A percentile compares a stretch with the other conserved stretches of the same genome.
Evolutionary conservation across 768 basidiomycete species (phyloP).

Genomic region (Lentinus tigrinus): DNA sequence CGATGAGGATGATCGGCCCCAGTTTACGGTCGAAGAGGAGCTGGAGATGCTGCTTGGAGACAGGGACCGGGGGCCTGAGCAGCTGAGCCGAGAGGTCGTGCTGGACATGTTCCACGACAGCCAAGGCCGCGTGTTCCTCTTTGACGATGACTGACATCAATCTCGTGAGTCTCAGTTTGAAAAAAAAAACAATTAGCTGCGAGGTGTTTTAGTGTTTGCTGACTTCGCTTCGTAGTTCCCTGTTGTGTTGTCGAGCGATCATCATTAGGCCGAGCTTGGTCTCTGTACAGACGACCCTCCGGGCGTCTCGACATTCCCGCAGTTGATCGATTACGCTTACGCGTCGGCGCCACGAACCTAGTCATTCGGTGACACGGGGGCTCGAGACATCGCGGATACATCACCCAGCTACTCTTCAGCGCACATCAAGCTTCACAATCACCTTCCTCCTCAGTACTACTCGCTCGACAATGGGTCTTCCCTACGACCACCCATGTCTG

Average conservation of each 20-base stretch:
- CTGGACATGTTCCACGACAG: conserved; percentile 2
- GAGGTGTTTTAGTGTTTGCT: neutral
- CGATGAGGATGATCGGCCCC: neutral
- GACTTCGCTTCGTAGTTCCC: no score
- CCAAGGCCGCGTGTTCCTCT: neutral
- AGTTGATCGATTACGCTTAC: no score
- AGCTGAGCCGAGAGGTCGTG: neutral
- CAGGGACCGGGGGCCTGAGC: neutral
- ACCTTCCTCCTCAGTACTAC: no score
- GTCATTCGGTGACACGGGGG: no score
- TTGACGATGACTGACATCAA: neutral
- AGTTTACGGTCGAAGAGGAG: neutral
- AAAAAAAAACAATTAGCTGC: no score
- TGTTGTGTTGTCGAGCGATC: no score
- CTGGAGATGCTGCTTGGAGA: neutral
- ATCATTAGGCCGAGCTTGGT: no score
- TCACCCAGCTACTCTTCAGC: no score
- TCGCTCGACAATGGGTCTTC: neutral
- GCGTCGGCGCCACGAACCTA: no score
- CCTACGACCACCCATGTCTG: neutral
- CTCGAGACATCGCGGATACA: no score
- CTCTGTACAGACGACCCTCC: no score
- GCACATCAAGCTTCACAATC: neutral
- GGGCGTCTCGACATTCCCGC: no score
- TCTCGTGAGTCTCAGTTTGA: neutral